These are phyloP conservation scores for Alternaria brassicicola DNA, from an alignment of 2,329 filamentous ascomycete genomes.

Conservation along the genomic window DNA sequence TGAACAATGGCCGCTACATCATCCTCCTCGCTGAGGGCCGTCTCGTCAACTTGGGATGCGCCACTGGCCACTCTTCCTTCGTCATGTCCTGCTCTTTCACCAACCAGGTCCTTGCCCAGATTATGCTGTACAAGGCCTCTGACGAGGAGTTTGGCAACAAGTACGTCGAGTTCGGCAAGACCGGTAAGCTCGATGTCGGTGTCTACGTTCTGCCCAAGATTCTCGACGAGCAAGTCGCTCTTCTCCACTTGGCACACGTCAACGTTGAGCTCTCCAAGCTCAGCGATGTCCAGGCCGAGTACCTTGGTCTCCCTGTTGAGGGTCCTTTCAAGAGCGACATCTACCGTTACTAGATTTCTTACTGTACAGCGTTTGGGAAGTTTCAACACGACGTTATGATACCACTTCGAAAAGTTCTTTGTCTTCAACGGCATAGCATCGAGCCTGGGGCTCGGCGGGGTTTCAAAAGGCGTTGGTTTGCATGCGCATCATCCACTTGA, in stretches of 20 bases:
- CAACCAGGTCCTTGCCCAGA: conserved; percentile 99
- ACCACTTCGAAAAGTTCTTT: conserved; percentile 59
- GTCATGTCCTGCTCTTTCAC: conserved; percentile 99
- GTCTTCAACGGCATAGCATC: conserved; percentile 67
- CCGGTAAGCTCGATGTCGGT: conserved; percentile 85
- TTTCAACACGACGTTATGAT: conserved; percentile 67
- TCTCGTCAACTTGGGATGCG: conserved; percentile 99
- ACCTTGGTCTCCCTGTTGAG: conserved; percentile 83
- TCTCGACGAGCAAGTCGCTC: conserved; percentile 97
- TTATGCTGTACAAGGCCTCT: conserved; percentile 93
- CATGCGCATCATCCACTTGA: conserved; percentile 46
- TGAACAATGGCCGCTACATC: conserved; percentile 93
- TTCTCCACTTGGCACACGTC: conserved; percentile 89
- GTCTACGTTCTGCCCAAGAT: conserved; percentile 99
- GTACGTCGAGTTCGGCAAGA: conserved; percentile 95
- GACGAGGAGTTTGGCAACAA: conserved; percentile 88
- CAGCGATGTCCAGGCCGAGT: conserved; percentile 86
- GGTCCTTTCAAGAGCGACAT: conserved; percentile 97
- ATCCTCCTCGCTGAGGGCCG: conserved; percentile 98
- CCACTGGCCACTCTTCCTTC: conserved; percentile 98
- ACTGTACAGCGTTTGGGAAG: conserved; percentile 34
- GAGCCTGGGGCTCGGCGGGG: conserved; percentile 37
- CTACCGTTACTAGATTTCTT: conserved; percentile 61
- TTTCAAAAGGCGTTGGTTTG: conserved; percentile 47
- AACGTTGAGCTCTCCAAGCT: conserved; percentile 93